Percentiles rank a stretch among this genome's conserved stretches.
Evolutionary conservation across 441 rosid species (phyloP).

Genomic region (Aquilaria agallochum): DNA sequence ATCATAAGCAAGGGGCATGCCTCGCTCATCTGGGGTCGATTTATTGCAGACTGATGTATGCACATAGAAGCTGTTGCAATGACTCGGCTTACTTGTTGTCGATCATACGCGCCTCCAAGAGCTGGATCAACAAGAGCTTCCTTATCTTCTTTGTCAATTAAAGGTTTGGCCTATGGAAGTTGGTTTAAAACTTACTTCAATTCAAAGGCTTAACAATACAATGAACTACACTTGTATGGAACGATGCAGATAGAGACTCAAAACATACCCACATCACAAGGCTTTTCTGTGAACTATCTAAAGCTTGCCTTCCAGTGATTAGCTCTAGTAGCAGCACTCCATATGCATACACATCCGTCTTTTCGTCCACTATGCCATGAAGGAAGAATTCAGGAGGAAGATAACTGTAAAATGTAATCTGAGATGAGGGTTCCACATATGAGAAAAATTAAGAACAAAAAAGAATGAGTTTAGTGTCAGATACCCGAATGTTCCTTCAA

Average conservation of each 20-base stretch:
- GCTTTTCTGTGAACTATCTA: slow-evolving; percentile 75
- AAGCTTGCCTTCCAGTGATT: slow-evolving; percentile 78
- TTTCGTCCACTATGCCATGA: slow-evolving; percentile 92
- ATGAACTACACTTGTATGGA: background rate
- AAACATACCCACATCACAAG: slow-evolving; percentile 90
- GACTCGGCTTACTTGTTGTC: slow-evolving; percentile 46
- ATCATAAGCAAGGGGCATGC: slow-evolving; percentile 31
- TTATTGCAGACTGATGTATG: slow-evolving; percentile 47
- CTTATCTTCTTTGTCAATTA: slow-evolving; percentile 40
- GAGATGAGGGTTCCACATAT: no score
- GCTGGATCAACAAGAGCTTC: slow-evolving; percentile 67
- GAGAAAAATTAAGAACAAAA: background rate
- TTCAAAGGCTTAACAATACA: background rate
- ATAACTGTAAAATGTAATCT: slow-evolving; percentile 35
- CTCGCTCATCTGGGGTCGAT: slow-evolving; percentile 84
- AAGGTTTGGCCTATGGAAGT: slow-evolving; percentile 68
- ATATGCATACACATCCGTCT: slow-evolving; percentile 86
- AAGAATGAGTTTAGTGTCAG: slow-evolving; percentile 13
- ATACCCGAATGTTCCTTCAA: slow-evolving; percentile 97
- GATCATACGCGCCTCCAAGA: slow-evolving; percentile 42
- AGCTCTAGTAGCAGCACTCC: slow-evolving; percentile 84
- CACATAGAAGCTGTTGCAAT: slow-evolving; percentile 59
- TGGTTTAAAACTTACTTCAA: background rate
- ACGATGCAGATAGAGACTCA: background rate
- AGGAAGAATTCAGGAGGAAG: slow-evolving; percentile 94